Evolutionary conservation across 2,329 filamentous ascomycete genomes (phyloP), one percentile per base, ranked within the genome.

Genomic region (Curvularia lunata): DNA sequence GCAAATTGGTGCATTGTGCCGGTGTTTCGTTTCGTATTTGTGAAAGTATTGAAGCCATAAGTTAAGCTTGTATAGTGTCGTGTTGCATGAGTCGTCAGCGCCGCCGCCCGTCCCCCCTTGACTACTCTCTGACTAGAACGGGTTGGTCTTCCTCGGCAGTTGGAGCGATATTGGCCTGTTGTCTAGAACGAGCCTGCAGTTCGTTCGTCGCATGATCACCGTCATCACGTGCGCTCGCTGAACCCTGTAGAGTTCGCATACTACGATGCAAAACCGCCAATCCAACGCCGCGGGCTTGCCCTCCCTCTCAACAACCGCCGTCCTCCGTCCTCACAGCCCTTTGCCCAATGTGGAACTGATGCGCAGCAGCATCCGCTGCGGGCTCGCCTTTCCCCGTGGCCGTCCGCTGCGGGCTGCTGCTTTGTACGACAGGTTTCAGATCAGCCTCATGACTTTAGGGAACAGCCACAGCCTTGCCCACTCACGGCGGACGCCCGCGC

Each of bases 391-490:
- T 52, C 55, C 55, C 38, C 43, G 45, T 34, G 38, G 45, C 45
- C 45, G 45, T 51, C 50, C 55, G 45, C 48, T 25, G 55, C 54
- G 51, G 55, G 27, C 50, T 54, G 55, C 55, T 32, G 54, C 55
- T 34, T 25, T 51, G 47, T 49, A 32, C 42, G 34, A 40, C 55
- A 40, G 51, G 45, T 42, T 25, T 49, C 32, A 53, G 23, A 27
- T 58, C 62, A 61, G 60, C 62, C 60, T 65, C 62, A 58, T 55
- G 55, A 46, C 43, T 53, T 30, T 30, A 6, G 23, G 23, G 23
- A 25, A 25, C 23, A 25, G 50, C 8, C 27, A n/a, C 47, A 52
- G 55, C 51, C 55, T 55, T 45, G 52, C 42, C 52, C 53, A 58
- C 49, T 61, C 56, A 63, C 37, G 50, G 48, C 41, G 25, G 30